Base-by-base conservation (phyloP, 805 yeast species). In the Candida michaelii region DNA sequence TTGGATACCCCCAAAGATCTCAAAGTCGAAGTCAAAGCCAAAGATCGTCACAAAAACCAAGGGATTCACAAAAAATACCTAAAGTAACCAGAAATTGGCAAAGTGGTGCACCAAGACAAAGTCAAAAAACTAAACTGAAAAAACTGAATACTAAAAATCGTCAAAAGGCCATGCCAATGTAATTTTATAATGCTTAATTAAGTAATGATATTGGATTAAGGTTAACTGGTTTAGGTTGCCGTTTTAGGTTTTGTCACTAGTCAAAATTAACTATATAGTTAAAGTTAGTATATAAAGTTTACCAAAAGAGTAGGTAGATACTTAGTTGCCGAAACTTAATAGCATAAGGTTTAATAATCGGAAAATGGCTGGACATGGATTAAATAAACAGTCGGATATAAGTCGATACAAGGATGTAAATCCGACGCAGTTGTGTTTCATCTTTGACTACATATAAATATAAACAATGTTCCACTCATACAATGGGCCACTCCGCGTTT, bases 131-230 rank as follows among this genome's bases (percentile, higher is more conserved):
- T 15, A 16, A 29, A 8, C 12, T 13, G 3, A 29, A 17, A 12
- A 21, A 27, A 17, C 12, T 16, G 18, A 36, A 30, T 12, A 24
- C 36, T 4, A 17, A 21, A 14, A 41, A 39, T 12, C 43, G 40
- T 9, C 48, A 45, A 31, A 39, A 32, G 30, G 43, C 48, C 11
- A 45, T 45, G 48, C 48, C 48, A 3, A 27, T 39, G 29, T 25
- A n/a, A 25, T 25, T 25, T 10, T n/a, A 27, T 5, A 12, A 27
- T 27, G 30, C 14, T 6, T 12, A 6, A 5, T 12, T 11, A 12
- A 27, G n/a, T n/a, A n/a, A n/a, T n/a, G n/a, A n/a, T n/a, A n/a
- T n/a, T n/a, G n/a, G n/a, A 7, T n/a, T n/a, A 6, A 27, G n/a
- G 11, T 27, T 27, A 12, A 5, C 30, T 27, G 11, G 12, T 27